A percentile compares a stretch with the other conserved stretches of the same genome.
These are phyloP conservation scores for Nicotiana noctiflora DNA, from an alignment of 257 asterid species.

Conservation along the genomic window DNA sequence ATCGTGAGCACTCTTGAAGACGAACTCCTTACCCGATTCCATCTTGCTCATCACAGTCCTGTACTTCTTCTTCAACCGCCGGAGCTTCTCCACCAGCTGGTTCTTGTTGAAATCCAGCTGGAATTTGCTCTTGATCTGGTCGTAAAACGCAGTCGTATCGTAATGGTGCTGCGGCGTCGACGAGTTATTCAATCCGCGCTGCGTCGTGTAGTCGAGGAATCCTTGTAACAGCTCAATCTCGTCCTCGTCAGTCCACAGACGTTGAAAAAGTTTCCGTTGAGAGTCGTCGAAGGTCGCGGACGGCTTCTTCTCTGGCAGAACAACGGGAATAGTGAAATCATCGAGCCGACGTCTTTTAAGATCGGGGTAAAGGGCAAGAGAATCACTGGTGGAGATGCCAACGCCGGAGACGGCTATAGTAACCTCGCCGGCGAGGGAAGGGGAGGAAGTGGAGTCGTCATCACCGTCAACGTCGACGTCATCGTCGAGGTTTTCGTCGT, in stretches of 20 bases:
- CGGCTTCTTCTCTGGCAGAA: conserved; percentile 44
- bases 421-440: conserved; percentile 40
- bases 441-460: conserved; percentile 61
- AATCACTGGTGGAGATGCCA: background rate
- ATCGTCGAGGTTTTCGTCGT: conserved; percentile 28
- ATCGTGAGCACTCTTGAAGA: conserved; percentile 80
- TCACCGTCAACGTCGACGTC: conserved; percentile 58
- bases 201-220: conserved; percentile 68
- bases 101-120: conserved; percentile 92
- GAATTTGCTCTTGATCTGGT: conserved; percentile 73
- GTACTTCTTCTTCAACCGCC: conserved; percentile 83
- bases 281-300: conserved; percentile 52
- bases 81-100: conserved; percentile 90
- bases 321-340: conserved; percentile 14
- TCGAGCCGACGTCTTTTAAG: conserved; percentile 12
- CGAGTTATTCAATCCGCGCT: conserved; percentile 50
- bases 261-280: conserved; percentile 68
- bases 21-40: conserved; percentile 65
- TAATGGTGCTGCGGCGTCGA: conserved; percentile 50
- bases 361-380: background rate
- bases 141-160: conserved; percentile 87
- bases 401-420: conserved; percentile 55
- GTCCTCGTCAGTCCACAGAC: conserved; percentile 94
- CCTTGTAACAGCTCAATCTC: conserved; percentile 89
- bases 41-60: conserved; percentile 57